Evolutionary conservation across 257 asterid species (phyloP), one percentile per base, ranked within the genome.

Genomic region (Hygrophila difformis): DNA sequence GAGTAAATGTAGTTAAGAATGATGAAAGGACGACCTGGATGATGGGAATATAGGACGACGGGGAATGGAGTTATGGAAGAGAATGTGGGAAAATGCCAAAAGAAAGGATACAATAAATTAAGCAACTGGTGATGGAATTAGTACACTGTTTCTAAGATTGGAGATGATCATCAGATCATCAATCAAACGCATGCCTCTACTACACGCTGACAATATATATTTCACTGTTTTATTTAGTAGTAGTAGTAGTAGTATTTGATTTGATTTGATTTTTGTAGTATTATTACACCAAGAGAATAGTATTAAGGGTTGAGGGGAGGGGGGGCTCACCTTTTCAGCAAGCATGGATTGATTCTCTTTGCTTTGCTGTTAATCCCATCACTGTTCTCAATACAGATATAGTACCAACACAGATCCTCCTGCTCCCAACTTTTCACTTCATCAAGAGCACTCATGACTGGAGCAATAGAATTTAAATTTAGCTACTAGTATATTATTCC

Each of bases 351-450:
- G 66, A 65, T 65, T 70, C 77, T 65, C 57, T 47, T 46, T 40
- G 53, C 28, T 8, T 26, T 26, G 31, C 31, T 59, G n/a, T 40
- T 45, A 14, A 63, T 39, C 46, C 37, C 6, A 23, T 68, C 70
- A 48, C 68, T 55, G 39, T 38, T 49, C 29, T 68, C 76, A 64
- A 72, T 76, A 72, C 65, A 33, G 37, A 33, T 33, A 33, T 33
- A 55, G 76, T 68, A 73, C 76, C 49, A n/a, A n/a, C n/a, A 72
- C 67, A 68, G 31, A 26, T 68, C 61, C 76, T 68, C 61, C 76
- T 68, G 50, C 61, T 22, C 47, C 58, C 17, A 43, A 45, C 68
- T 46, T 60, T 64, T 59, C 65, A 23, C 48, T 46, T 34, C 48
- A 49, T 44, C 47, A 37, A 50, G 46, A 40, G 24, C 23, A 47